Evolutionary conservation across 148 eudicot species (phyloP).

Genomic region (Beta vulgaris): DNA sequence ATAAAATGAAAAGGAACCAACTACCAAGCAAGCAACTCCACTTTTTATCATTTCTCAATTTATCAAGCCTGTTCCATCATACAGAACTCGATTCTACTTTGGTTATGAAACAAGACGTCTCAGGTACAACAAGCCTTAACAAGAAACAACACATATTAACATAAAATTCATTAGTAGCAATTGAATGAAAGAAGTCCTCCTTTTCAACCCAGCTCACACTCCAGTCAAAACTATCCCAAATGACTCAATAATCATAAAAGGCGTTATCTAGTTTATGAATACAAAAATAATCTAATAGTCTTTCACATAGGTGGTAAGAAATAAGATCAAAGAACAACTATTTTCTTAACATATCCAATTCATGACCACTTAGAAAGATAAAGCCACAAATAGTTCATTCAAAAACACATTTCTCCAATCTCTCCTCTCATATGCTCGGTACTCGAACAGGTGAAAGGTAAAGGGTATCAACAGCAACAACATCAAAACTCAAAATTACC

Average conservation of each 20-base stretch:
- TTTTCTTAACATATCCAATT: neutral
- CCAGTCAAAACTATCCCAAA: neutral
- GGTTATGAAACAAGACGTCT: neutral
- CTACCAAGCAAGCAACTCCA: constrained; percentile 6
- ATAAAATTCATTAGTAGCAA: neutral
- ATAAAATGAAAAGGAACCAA: neutral
- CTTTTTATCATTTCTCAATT: neutral
- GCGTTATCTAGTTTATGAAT: too few relatives aligned
- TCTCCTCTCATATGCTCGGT: neutral
- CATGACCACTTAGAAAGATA: neutral
- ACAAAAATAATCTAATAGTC: too few relatives aligned
- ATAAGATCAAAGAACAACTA: too few relatives aligned
- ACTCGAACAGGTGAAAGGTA: neutral
- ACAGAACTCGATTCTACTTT: neutral
- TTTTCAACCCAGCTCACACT: neutral
- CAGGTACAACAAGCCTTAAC: neutral
- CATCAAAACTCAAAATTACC: neutral
- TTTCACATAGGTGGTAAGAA: too few relatives aligned
- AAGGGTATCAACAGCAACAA: neutral
- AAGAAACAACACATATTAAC: neutral
- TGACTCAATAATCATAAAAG: neutral
- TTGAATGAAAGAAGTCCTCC: neutral
- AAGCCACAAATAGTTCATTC: constrained; percentile 2
- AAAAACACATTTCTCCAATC: neutral
- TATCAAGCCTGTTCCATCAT: neutral